These are phyloP conservation scores for Pythium sukuiense DNA, from an alignment of 352 stramenopile genomes.

Conservation along the genomic window DNA sequence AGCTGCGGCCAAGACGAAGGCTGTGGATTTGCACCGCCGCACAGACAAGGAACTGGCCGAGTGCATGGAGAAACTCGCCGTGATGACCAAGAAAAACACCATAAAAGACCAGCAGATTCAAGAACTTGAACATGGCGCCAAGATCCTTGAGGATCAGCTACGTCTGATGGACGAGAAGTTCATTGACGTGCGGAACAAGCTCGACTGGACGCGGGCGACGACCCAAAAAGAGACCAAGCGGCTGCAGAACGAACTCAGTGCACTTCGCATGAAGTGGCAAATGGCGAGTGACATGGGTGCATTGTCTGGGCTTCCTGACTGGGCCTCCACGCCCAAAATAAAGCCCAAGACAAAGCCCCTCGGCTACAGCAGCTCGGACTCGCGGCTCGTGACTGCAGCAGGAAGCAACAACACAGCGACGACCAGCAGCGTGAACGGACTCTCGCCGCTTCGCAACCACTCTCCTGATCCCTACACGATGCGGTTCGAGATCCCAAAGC, in stretches of 20 bases:
- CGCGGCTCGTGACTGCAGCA: constrained; percentile 30
- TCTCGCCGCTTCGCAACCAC: constrained; percentile 17
- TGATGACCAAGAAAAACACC: constrained; percentile 79
- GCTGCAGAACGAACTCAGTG: constrained; percentile 56
- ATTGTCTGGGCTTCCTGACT: constrained; percentile 48
- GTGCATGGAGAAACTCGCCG: constrained; percentile 50
- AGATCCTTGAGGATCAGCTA: constrained; percentile 95
- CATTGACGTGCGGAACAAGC: constrained; percentile 94
- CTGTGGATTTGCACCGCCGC: constrained; percentile 68
- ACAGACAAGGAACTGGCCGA: constrained; percentile 83
- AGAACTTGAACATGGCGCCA: constrained; percentile 91
- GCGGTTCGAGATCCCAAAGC: constrained; percentile 75
- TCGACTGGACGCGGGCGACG: constrained; percentile 92
- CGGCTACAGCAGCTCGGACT: constrained; percentile 51
- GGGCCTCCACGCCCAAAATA: constrained; percentile 36
- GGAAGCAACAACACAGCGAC: constrained; percentile 31
- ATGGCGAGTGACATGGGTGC: constrained; percentile 59
- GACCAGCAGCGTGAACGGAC: background rate
- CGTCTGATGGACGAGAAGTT: constrained; percentile 98
- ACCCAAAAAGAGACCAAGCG: constrained; percentile 84
- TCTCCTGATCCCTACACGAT: constrained; percentile 17
- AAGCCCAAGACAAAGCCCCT: constrained; percentile 45
- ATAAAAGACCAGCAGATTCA: constrained; percentile 85
- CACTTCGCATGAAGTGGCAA: constrained; percentile 76
- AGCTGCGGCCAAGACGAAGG: constrained; percentile 90